These are phyloP conservation scores for Dispira simplex DNA, from an alignment of 192 early-diverging fungal species.

Conservation along the genomic window DNA sequence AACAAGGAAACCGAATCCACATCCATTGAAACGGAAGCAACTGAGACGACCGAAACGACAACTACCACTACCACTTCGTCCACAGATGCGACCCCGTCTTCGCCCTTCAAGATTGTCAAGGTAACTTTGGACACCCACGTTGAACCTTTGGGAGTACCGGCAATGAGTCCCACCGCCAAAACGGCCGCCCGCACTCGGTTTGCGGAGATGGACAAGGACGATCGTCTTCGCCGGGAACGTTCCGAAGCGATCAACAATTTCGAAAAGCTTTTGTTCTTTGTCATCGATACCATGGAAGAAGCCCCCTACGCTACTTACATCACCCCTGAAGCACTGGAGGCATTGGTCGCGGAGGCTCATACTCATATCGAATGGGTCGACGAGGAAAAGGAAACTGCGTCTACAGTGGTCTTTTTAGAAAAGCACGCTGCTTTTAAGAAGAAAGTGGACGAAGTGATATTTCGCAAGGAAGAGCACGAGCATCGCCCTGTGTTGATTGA, in stretches of 20 bases:
- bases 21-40: constrained; percentile 24
- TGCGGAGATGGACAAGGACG: constrained; percentile 53
- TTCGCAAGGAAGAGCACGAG: constrained; percentile 30
- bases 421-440: constrained; percentile 22
- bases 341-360: constrained; percentile 35
- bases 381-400: constrained; percentile 54
- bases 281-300: constrained; percentile 68
- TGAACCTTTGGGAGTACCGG: constrained; percentile 16
- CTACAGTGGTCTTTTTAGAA: constrained; percentile 13
- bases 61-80: background rate
- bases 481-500: constrained; percentile 38
- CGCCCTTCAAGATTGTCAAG: constrained; percentile 13
- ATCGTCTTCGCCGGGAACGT: constrained; percentile 44
- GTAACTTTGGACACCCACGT: constrained; percentile 15
- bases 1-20: constrained; percentile 28
- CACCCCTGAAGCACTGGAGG: constrained; percentile 52
- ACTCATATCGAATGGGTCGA: constrained; percentile 75
- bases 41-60: constrained; percentile 9
- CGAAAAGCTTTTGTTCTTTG: constrained; percentile 79
- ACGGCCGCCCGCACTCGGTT: constrained; percentile 28
- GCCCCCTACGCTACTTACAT: constrained; percentile 50
- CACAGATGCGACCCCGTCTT: background rate
- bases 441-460: constrained; percentile 26
- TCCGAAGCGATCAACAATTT: constrained; percentile 80
- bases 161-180: constrained; percentile 20